phyloP scores from a whole-genome alignment of 768 basidiomycete species.

The Tricholoma saponaceum region DNA sequence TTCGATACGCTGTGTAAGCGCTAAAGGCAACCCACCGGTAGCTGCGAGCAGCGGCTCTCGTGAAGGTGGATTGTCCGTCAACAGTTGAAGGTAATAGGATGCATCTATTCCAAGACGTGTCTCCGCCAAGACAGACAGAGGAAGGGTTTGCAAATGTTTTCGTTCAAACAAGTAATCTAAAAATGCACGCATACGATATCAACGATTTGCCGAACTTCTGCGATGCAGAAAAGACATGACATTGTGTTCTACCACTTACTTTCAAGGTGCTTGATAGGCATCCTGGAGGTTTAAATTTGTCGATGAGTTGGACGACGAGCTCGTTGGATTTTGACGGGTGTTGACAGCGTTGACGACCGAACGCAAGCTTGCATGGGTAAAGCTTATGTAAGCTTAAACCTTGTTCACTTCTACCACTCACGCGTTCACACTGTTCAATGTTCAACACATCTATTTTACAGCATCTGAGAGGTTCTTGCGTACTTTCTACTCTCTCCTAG shows the following conservation, averaged over 20 bases:
- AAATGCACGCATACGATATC: constrained; percentile 12
- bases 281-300: constrained; percentile 25
- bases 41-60: constrained; percentile 92
- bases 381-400: constrained; percentile 16
- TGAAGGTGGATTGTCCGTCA: constrained; percentile 72
- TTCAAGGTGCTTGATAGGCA: constrained; percentile 85
- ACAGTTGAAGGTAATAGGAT: constrained; percentile 76
- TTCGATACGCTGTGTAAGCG: constrained; percentile 85
- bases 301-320: constrained; percentile 23
- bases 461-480: background rate
- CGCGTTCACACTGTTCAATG: background rate
- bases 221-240: background rate
- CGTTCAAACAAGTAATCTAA: constrained; percentile 83
- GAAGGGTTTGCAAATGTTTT: constrained; percentile 80
- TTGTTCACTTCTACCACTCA: background rate
- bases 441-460: too few species aligned
- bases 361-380: constrained; percentile 5
- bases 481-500: background rate
- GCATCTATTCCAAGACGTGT: constrained; percentile 97
- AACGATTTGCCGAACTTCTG: constrained; percentile 1
- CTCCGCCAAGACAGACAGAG: constrained; percentile 78
- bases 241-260: constrained; percentile 40
- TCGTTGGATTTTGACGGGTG: constrained; percentile 25
- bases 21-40: constrained; percentile 91
- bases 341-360: constrained; percentile 29